Evolutionary conservation across 768 basidiomycete species (phyloP), one percentile per base, ranked within the genome.

Genomic region (Pulveroboletus frians): DNA sequence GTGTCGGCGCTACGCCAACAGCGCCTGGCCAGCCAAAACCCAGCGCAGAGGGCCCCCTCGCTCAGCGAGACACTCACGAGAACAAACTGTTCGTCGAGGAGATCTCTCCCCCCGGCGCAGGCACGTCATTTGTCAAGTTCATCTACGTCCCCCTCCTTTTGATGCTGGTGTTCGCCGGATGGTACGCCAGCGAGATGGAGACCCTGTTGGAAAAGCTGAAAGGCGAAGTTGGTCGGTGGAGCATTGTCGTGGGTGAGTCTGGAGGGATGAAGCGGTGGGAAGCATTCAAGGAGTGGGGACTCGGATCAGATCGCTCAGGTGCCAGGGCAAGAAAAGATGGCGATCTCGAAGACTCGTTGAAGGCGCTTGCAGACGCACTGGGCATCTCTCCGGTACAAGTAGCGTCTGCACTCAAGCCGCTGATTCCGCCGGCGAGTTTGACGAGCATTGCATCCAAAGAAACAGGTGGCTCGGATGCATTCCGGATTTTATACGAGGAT

Each of bases 181-280:
- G 76, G 63, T 83, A 83, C 61, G 57, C 73, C 4, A 84, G 77
- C 52, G 71, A 76, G 10, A 47, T 74, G 26, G 39, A 74, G 7
- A 41, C 71, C 4, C 36, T 76, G 14, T 70, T 80, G 52, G 76
- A 73, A 70, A 77, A 76, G 57, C 9, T 65, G 31, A 64, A 70
- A 0, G 73, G 79, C 10, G 77, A 76, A 10, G 78, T 78, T 0
- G 80, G 80, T 8, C 82, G 83, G 84, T 83, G 82, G 80, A 46
- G 52, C 4, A 17, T 52, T 36, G 30, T 51, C 8, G 15, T 31
- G 26, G 58, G 44, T 17, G 56, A 50, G 23, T 10, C 41, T 2
- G 47, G 36, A 34, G 38, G 42, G 20, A 36, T 11, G 31, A 4
- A 14, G n/a, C 31, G 30, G n/a, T 56, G 47, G 50, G 30, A 11